Evolutionary conservation across 2,329 filamentous ascomycete genomes (phyloP).

Genomic region (Neofusicoccum kwambonambiense): DNA sequence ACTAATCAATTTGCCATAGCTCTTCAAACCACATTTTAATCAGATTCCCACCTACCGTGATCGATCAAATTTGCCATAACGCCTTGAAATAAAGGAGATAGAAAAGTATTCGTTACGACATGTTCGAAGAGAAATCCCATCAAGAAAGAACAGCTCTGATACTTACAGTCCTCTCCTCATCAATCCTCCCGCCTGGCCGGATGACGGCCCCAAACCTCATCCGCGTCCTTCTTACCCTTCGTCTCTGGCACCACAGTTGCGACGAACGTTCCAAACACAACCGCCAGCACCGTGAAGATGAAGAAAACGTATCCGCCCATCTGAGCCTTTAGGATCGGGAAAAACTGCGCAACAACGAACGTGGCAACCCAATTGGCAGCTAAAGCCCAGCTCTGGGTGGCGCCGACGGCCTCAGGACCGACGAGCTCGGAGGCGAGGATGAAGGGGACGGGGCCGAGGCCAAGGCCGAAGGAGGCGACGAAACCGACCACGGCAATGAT

Average conservation of each 20-base stretch:
- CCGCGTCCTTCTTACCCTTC: conserved; percentile 75
- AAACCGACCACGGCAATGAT: conserved; percentile 81
- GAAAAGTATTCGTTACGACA: too few species aligned
- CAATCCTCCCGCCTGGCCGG: conserved; percentile 47
- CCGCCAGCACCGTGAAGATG: conserved; percentile 77
- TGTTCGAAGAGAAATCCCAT: too few species aligned
- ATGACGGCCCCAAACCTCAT: conserved; percentile 80
- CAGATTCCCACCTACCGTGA: too few species aligned
- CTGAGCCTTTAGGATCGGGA: conserved; percentile 78
- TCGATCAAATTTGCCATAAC: too few species aligned
- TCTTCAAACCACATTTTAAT: too few species aligned
- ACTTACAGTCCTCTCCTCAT: conserved; percentile 21
- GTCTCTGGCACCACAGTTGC: conserved; percentile 79
- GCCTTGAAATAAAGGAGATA: too few species aligned
- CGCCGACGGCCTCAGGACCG: conserved; percentile 83
- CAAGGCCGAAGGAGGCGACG: conserved; percentile 85
- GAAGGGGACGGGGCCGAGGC: conserved; percentile 90
- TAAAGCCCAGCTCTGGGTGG: conserved; percentile 84
- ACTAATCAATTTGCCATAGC: too few species aligned
- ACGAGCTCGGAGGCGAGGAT: conserved; percentile 91
- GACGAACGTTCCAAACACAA: conserved; percentile 70
- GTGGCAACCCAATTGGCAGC: conserved; percentile 88
- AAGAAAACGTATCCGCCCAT: conserved; percentile 88
- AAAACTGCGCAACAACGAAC: conserved; percentile 91
- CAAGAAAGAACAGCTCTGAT: too few species aligned